phyloP scores from a whole-genome alignment of 2,329 filamentous ascomycete species.

The Alternaria sp. region DNA sequence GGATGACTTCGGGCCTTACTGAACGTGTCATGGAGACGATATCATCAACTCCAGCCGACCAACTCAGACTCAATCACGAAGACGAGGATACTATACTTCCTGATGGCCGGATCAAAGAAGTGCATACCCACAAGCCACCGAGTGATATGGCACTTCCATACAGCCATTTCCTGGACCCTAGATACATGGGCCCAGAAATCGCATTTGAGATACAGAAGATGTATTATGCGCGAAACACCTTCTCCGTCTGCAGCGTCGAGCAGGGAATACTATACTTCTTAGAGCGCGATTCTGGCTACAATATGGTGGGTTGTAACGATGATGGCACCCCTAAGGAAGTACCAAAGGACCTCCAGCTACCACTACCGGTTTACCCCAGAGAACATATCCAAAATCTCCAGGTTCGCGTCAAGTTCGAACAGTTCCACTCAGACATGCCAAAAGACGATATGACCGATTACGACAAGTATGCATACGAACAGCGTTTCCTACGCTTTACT shows the following conservation, averaged over 20 bases:
- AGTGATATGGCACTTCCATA: constrained; percentile 29
- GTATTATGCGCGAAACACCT: constrained; percentile 34
- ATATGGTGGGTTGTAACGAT: background rate
- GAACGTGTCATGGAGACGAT: background rate
- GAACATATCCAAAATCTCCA: constrained; percentile 31
- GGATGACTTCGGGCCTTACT: background rate
- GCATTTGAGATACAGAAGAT: constrained; percentile 24
- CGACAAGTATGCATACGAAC: constrained; percentile 16
- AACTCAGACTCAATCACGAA: background rate
- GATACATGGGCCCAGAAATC: constrained; percentile 26
- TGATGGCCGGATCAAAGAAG: constrained; percentile 29
- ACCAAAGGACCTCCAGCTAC: constrained; percentile 6
- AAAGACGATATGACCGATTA: background rate
- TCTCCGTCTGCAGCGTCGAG: constrained; percentile 35
- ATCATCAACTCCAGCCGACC: background rate
- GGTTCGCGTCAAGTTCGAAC: constrained; percentile 37
- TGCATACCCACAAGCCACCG: constrained; percentile 30
- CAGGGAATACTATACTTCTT: constrained; percentile 21
- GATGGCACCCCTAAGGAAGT: background rate
- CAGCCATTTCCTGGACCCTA: constrained; percentile 30
- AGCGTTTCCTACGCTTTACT: constrained; percentile 13
- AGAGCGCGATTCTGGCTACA: constrained; percentile 7
- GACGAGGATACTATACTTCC: constrained; percentile 12
- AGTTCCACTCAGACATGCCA: constrained; percentile 11
- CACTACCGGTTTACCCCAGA: constrained; percentile 7